Base-by-base conservation (phyloP, 176 grass and related monocot species). In the Aegilops tauschii region DNA sequence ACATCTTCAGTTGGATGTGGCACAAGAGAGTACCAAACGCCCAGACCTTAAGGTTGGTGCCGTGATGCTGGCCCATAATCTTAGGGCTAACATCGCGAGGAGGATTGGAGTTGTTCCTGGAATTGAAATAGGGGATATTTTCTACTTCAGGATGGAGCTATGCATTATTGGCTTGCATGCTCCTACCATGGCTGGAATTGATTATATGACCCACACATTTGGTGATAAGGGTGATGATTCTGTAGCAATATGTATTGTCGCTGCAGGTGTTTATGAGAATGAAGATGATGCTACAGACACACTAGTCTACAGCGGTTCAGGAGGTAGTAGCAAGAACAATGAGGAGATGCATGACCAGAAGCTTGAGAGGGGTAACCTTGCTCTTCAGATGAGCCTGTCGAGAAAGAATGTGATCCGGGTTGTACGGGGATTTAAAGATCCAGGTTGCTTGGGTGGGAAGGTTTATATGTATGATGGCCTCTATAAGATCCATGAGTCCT, bases 391-490 rank as follows among this genome's bases (percentile, higher is more conserved):
- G 85, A 95, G 96, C 50, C 79, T 88, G 59, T 72, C 88, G 66
- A 83, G 91, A 76, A 95, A 89, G 62, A 98, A 98, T 68, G 83
- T 87, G 64, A 95, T 98, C 37, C 87, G 96, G 65, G 96, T 98
- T 70, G 90, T 98, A 39, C 88, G 96, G 42, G 93, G 93, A 66
- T 87, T 82, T 14, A 98, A 92, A 85, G 93, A 98, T 83, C 86
- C 90, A 65, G 72, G 74, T 72, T 86, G 82, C 76, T 81, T 86
- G 73, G 78, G 81, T 62, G 88, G 93, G 39, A 98, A 94, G 82
- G 85, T 98, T 87, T 98, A 98, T 78, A 92, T 95, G 31, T 98
- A 98, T 87, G 96, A 98, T 84, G 96, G 96, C 68, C 88, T 98
- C 61, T 98, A 95, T 80, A 92, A 85, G 82, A 95, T 98, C 85